Evolutionary conservation across 129 eudicot species (phyloP).

Genomic region (Centrapalus pauciflorus): DNA sequence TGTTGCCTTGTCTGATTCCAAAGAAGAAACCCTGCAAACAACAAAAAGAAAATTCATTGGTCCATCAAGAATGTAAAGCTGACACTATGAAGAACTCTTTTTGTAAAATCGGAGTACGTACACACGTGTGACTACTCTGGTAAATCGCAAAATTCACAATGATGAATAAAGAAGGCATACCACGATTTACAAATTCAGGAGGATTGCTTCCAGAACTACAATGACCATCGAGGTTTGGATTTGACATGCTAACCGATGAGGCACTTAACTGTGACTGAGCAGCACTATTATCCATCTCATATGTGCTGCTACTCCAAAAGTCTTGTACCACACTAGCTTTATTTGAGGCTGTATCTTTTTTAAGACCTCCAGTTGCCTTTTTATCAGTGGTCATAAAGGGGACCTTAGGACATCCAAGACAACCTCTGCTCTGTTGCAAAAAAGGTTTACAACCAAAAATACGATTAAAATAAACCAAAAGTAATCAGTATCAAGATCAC

Average conservation of each 20-base stretch:
- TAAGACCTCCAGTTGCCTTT: conserved; percentile 50
- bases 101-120: too few relatives aligned
- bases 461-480: conserved; percentile 7
- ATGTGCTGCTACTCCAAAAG: conserved; percentile 66
- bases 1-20: conserved; percentile 89
- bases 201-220: conserved; percentile 46
- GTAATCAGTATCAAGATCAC: too few relatives aligned
- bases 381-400: conserved; percentile 55
- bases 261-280: conserved; percentile 69
- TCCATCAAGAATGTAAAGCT: neutral
- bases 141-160: too few relatives aligned
- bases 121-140: too few relatives aligned
- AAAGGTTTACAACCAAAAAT: conserved; percentile 54
- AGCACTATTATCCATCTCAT: conserved; percentile 76
- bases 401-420: conserved; percentile 83
- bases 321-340: conserved; percentile 54
- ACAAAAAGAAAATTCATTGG: conserved; percentile 1
- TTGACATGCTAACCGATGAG: conserved; percentile 66
- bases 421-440: conserved; percentile 97
- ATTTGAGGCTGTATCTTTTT: conserved; percentile 30
- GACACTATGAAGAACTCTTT: too few relatives aligned
- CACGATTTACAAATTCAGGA: conserved; percentile 74
- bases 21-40: conserved; percentile 58
- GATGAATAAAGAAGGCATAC: conserved; percentile 22
- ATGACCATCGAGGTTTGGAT: conserved; percentile 53